Evolutionary conservation across 139 green algal genomes (phyloP).

Genomic region (Picocystis salinarum): DNA sequence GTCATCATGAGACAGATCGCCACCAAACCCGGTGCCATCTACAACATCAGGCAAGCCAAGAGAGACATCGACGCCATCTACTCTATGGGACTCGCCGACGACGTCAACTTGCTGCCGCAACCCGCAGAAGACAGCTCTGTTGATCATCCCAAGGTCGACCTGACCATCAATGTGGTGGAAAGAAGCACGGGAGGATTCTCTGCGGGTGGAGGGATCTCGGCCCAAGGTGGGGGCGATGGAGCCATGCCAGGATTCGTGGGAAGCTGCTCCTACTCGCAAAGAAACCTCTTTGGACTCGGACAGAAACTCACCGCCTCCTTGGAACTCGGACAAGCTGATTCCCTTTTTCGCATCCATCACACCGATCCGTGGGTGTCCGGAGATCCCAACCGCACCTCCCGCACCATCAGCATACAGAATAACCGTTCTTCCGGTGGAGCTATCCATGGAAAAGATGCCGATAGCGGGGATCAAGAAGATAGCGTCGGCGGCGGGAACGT

Average conservation of each 20-base stretch:
- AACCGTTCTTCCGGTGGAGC: not conserved
- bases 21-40: constrained; percentile 50
- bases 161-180: constrained; percentile 69
- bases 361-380: constrained; percentile 77
- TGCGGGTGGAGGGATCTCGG: constrained; percentile 55
- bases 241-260: constrained; percentile 61
- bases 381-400: constrained; percentile 65
- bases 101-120: constrained; percentile 68
- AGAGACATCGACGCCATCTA: constrained; percentile 78
- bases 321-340: constrained; percentile 70
- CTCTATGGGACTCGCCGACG: constrained; percentile 79
- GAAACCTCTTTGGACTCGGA: constrained; percentile 75
- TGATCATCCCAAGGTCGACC: constrained; percentile 45
- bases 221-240: constrained; percentile 25
- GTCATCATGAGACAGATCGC: constrained; percentile 60
- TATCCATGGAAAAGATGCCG: constrained; percentile 17
- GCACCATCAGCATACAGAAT: constrained; percentile 46
- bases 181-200: constrained; percentile 67
- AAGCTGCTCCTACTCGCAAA: constrained; percentile 61
- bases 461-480: not conserved
- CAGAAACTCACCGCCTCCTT: constrained; percentile 58
- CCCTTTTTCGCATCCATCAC: constrained; percentile 69
- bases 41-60: constrained; percentile 47
- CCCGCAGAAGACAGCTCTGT: constrained; percentile 50
- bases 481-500: constrained; percentile 14